phyloP scores from a whole-genome alignment of 2,329 filamentous ascomycete species.

The Fusarium penzigii region DNA sequence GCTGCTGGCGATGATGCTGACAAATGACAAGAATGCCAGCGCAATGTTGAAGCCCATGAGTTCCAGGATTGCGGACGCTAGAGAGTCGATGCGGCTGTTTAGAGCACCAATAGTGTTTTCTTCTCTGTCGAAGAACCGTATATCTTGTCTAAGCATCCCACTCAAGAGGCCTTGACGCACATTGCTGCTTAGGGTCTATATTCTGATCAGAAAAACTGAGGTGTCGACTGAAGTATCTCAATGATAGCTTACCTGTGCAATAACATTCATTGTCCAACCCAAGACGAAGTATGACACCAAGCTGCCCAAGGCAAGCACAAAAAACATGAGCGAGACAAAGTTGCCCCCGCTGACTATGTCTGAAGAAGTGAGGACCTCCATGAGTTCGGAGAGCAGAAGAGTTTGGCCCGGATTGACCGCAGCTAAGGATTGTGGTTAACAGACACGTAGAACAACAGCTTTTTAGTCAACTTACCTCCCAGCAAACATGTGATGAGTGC shows the following conservation, averaged over 20 bases:
- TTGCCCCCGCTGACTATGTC: slow-evolving; percentile 39
- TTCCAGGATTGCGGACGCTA: slow-evolving; percentile 50
- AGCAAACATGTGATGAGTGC: too few species aligned
- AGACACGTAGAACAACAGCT: too few species aligned
- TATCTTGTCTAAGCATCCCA: slow-evolving; percentile 56
- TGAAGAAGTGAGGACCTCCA: slow-evolving; percentile 37
- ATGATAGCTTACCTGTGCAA: slow-evolving; percentile 34
- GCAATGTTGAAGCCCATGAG: slow-evolving; percentile 50
- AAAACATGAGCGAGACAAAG: slow-evolving; percentile 59
- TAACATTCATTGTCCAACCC: slow-evolving; percentile 39
- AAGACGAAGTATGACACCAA: slow-evolving; percentile 43
- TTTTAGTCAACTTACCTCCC: too few species aligned
- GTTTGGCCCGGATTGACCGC: slow-evolving; percentile 37
- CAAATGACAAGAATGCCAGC: slow-evolving; percentile 46
- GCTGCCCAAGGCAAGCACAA: slow-evolving; percentile 50
- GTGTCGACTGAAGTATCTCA: too few species aligned
- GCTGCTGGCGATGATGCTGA: slow-evolving; percentile 47
- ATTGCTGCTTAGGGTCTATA: slow-evolving; percentile 34
- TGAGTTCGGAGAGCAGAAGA: slow-evolving; percentile 40
- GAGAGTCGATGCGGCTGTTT: slow-evolving; percentile 34
- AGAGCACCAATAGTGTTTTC: slow-evolving; percentile 41
- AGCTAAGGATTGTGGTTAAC: too few species aligned
- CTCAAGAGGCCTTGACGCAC: slow-evolving; percentile 43
- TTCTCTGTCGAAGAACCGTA: slow-evolving; percentile 46
- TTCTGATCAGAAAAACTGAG: slow-evolving; percentile 16